These are phyloP conservation scores for Xerocomus brunneocitrinus DNA, from an alignment of 768 basidiomycete genomes.

Conservation along the genomic window DNA sequence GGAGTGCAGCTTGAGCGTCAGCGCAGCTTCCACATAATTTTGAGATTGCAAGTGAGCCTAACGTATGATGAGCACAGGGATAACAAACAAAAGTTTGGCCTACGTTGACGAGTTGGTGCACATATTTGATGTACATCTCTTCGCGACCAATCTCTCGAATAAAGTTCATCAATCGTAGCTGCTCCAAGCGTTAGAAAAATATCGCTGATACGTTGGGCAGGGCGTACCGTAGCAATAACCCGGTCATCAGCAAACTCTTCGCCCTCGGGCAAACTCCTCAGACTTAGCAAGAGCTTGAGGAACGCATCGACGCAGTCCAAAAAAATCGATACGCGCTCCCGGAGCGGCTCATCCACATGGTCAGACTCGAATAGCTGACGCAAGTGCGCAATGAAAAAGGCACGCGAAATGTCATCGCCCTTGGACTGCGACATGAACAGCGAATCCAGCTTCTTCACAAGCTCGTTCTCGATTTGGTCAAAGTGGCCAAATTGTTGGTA, in stretches of 20 bases:
- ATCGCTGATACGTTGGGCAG: background rate
- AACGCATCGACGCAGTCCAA: constrained; percentile 89
- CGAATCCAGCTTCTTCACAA: constrained; percentile 86
- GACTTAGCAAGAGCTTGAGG: constrained; percentile 82
- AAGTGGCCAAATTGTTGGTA: constrained; percentile 83
- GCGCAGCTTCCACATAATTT: constrained; percentile 88
- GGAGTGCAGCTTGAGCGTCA: constrained; percentile 90
- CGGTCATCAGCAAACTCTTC: constrained; percentile 95
- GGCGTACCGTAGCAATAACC: constrained; percentile 77
- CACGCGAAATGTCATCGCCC: constrained; percentile 84
- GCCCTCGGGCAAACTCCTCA: constrained; percentile 85
- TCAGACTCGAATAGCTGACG: constrained; percentile 85
- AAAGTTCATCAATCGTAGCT: constrained; percentile 91
- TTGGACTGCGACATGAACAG: constrained; percentile 93
- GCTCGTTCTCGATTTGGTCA: constrained; percentile 84
- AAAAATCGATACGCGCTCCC: constrained; percentile 74
- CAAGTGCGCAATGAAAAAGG: constrained; percentile 89
- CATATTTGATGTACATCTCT: constrained; percentile 94
- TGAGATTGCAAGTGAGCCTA: constrained; percentile 87
- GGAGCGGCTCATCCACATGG: constrained; percentile 73
- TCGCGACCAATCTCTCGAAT: constrained; percentile 87
- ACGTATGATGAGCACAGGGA: constrained; percentile 13
- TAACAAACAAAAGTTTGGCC: constrained; percentile 20
- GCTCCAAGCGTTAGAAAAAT: constrained; percentile 9
- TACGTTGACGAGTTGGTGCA: constrained; percentile 90